A percentile compares a stretch with the other conserved stretches of the same genome.
phyloP scores from a whole-genome alignment of 495 filamentous ascomycete genomes.

The Aspergillus biplanus region DNA sequence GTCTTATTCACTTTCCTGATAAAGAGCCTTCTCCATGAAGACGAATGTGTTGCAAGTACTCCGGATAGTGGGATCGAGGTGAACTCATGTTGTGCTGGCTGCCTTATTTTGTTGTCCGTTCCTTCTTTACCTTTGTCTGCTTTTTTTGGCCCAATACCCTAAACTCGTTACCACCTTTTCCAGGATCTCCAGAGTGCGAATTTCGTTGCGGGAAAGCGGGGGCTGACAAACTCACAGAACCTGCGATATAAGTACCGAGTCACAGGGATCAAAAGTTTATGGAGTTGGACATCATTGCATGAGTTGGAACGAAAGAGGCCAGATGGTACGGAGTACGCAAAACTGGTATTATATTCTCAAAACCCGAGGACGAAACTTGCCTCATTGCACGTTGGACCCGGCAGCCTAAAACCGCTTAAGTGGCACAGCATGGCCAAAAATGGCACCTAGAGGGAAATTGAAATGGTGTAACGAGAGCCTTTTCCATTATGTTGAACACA shows the following conservation, averaged over 20 bases:
- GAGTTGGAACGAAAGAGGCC: constrained; percentile 19
- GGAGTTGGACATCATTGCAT: constrained; percentile 48
- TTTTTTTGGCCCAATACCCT: constrained; percentile 13
- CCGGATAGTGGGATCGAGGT: background rate
- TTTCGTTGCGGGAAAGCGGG: constrained; percentile 9
- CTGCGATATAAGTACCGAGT: constrained; percentile 5
- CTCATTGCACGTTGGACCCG: constrained; percentile 17
- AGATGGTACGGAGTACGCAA: constrained; percentile 14
- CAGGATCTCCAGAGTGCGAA: background rate
- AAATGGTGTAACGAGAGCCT: constrained; percentile 24
- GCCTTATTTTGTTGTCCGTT: background rate
- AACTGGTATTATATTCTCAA: constrained; percentile 9
- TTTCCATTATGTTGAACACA: constrained; percentile 7
- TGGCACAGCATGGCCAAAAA: constrained; percentile 24
- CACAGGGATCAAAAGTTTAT: constrained; percentile 32
- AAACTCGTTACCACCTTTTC: constrained; percentile 4
- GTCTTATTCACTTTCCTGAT: background rate
- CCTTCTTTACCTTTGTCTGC: constrained; percentile 15
- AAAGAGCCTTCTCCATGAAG: background rate
- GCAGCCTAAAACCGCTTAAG: constrained; percentile 24
- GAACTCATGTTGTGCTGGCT: constrained; percentile 4
- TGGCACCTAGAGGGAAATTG: constrained; percentile 11
- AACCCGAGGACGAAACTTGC: constrained; percentile 13
- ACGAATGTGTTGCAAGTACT: constrained; percentile 5
- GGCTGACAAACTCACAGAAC: constrained; percentile 21